These are phyloP conservation scores for Peronospora farinosa DNA, from an alignment of 352 stramenopile species.

Conservation along the genomic window DNA sequence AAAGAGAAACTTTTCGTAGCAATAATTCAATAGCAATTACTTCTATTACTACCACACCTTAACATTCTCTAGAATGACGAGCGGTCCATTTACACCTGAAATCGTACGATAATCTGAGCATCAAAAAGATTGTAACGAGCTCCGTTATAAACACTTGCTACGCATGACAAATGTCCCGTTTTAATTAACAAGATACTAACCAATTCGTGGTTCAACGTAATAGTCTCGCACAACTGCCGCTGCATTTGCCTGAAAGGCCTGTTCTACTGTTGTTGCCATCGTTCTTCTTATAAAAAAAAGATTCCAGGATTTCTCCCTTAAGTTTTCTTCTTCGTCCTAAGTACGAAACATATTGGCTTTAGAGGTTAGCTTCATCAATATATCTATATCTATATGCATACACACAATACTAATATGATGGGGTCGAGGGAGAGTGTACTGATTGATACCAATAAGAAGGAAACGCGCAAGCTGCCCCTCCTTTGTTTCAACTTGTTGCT, in stretches of 20 bases:
- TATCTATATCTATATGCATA: too few relatives aligned
- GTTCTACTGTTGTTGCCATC: constrained; percentile 64
- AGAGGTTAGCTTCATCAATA: too few relatives aligned
- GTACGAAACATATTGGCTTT: constrained; percentile 10
- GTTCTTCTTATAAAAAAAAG: constrained; percentile 18
- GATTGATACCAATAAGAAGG: too few relatives aligned
- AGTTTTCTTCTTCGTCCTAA: constrained; percentile 8
- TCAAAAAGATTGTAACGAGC: constrained; percentile 12
- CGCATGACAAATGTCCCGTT: too few relatives aligned
- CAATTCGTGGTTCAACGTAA: constrained; percentile 79
- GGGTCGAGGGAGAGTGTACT: too few relatives aligned
- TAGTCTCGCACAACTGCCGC: constrained; percentile 82
- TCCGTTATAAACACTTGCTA: neutral
- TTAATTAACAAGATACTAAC: constrained; percentile 14
- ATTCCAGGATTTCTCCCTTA: constrained; percentile 20
- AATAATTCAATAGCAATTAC: neutral
- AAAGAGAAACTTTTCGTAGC: too few relatives aligned
- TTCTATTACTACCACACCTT: constrained; percentile 70
- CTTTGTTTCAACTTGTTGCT: constrained; percentile 1
- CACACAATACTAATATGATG: too few relatives aligned
- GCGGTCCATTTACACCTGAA: constrained; percentile 95
- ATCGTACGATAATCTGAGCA: constrained; percentile 94
- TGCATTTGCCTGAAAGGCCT: constrained; percentile 69
- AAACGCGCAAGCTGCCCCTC: neutral
- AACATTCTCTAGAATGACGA: constrained; percentile 99